phyloP scores from a whole-genome alignment of 2,329 filamentous ascomycete genomes.

The Fusarium transvaalense region DNA sequence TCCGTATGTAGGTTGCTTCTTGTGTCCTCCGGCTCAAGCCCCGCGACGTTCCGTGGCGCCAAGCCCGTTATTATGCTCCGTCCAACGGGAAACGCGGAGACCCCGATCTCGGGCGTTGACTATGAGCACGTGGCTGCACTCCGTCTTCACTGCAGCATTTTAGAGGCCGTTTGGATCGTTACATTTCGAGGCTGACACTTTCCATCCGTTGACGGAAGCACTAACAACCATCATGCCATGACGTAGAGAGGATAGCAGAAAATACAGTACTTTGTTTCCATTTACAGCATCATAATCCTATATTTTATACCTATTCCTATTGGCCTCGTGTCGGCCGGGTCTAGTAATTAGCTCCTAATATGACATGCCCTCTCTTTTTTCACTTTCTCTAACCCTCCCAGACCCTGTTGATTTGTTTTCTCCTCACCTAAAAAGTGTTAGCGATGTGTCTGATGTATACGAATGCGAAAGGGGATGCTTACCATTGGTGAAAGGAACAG shows the following conservation, averaged over 20 bases:
- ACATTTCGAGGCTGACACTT: conserved; percentile 33
- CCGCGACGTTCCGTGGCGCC: conserved; percentile 35
- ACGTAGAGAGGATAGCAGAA: conserved; percentile 5
- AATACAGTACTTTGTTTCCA: conserved; percentile 32
- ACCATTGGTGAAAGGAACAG: conserved; percentile 87
- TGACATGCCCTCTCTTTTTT: conserved; percentile 34
- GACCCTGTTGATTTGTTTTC: conserved; percentile 75
- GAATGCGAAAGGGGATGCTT: conserved; percentile 56
- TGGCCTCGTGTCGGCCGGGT: conserved; percentile 19
- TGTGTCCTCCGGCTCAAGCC: conserved; percentile 9
- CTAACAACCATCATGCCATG: background rate
- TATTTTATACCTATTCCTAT: conserved; percentile 14
- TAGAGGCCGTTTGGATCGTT: conserved; percentile 11
- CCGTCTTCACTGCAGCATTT: too few relatives aligned
- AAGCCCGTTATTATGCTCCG: conserved; percentile 30
- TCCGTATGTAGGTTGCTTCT: background rate
- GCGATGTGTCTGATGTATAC: conserved; percentile 24
- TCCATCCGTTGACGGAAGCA: background rate
- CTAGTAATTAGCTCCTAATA: conserved; percentile 37
- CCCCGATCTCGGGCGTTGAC: conserved; percentile 14
- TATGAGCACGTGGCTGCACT: conserved; percentile 15
- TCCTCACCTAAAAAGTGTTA: conserved; percentile 63
- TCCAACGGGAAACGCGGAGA: conserved; percentile 4
- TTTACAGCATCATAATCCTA: conserved; percentile 43
- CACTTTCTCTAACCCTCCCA: conserved; percentile 63